Percentiles rank a stretch among this genome's conserved stretches.
These are phyloP conservation scores for Endocladia muricata DNA, from an alignment of 31 red algal genomes.

Conservation along the genomic window DNA sequence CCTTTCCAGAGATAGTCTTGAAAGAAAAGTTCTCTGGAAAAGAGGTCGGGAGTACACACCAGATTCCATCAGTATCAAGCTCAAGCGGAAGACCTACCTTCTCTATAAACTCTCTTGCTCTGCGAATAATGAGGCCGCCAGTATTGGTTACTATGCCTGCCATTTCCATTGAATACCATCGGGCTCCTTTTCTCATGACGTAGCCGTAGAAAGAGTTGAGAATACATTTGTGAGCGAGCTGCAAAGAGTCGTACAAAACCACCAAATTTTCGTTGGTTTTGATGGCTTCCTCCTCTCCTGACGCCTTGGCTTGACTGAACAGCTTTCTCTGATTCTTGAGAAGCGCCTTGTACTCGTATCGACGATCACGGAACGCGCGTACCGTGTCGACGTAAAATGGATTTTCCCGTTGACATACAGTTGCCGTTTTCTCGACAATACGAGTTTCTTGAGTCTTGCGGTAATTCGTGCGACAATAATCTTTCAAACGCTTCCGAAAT, in stretches of 20 bases:
- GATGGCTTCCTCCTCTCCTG: constrained; percentile 51
- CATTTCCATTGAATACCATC: constrained; percentile 99
- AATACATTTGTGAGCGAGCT: constrained; percentile 99
- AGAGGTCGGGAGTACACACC: constrained; percentile 91
- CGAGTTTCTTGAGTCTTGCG: constrained; percentile 71
- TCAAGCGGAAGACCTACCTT: constrained; percentile 93
- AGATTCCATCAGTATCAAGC: constrained; percentile 99
- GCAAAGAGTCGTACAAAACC: constrained; percentile 93
- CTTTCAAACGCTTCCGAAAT: constrained; percentile 78
- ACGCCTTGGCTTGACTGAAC: constrained; percentile 39
- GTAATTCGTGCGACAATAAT: constrained; percentile 88
- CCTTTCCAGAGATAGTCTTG: constrained; percentile 62
- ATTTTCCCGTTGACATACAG: constrained; percentile 96
- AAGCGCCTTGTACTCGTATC: constrained; percentile 95
- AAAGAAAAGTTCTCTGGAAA: constrained; percentile 93
- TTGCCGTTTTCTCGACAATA: constrained; percentile 67
- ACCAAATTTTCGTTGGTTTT: constrained; percentile 70
- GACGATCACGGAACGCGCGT: constrained; percentile 93
- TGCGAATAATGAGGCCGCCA: constrained; percentile 86
- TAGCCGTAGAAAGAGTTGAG: constrained; percentile 99
- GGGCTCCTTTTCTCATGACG: constrained; percentile 96
- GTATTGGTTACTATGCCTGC: constrained; percentile 98
- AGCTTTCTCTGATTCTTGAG: constrained; percentile 83
- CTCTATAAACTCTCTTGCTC: constrained; percentile 91
- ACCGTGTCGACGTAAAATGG: constrained; percentile 99